These are phyloP conservation scores for Coniophora puteana DNA, from an alignment of 1,284 basidiomycete species.

Conservation along the genomic window DNA sequence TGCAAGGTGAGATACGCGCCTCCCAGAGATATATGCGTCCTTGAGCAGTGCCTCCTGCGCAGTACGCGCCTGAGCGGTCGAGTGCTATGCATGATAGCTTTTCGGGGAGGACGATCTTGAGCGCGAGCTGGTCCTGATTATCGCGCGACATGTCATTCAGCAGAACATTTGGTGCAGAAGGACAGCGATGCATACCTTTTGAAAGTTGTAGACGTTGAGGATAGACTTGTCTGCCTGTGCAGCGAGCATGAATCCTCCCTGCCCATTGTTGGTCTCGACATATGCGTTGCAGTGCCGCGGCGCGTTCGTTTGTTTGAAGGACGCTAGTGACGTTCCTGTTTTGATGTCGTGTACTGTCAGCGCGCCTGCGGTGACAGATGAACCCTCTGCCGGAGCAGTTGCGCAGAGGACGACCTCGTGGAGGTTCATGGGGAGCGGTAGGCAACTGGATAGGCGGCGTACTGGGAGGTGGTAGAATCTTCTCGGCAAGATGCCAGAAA, in stretches of 20 bases:
- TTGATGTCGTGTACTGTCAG: conserved; percentile 71
- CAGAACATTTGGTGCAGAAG: neutral
- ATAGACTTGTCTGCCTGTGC: conserved; percentile 79
- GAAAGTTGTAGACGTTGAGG: conserved; percentile 78
- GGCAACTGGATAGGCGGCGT: neutral
- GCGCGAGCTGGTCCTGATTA: conserved; percentile 77
- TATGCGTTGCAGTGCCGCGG: conserved; percentile 53
- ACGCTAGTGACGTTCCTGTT: conserved; percentile 61
- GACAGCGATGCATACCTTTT: conserved; percentile 53
- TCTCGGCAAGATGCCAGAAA: conserved; percentile 10
- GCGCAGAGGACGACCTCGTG: conserved; percentile 68
- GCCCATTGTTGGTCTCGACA: conserved; percentile 58
- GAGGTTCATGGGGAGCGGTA: conserved; percentile 44
- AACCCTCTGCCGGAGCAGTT: conserved; percentile 43
- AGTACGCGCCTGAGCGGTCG: conserved; percentile 71
- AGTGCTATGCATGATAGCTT: conserved; percentile 78
- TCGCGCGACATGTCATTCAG: conserved; percentile 1
- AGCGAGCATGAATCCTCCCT: conserved; percentile 74
- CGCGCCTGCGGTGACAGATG: conserved; percentile 48
- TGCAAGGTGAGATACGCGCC: conserved; percentile 43
- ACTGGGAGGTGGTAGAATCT: conserved; percentile 1
- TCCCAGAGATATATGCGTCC: conserved; percentile 96
- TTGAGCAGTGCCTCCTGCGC: conserved; percentile 84
- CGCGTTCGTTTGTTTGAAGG: conserved; percentile 75
- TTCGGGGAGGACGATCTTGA: conserved; percentile 89